Base-by-base conservation (phyloP, 2,329 filamentous ascomycete genomes). In the Dothidotthia symphoricarpi region DNA sequence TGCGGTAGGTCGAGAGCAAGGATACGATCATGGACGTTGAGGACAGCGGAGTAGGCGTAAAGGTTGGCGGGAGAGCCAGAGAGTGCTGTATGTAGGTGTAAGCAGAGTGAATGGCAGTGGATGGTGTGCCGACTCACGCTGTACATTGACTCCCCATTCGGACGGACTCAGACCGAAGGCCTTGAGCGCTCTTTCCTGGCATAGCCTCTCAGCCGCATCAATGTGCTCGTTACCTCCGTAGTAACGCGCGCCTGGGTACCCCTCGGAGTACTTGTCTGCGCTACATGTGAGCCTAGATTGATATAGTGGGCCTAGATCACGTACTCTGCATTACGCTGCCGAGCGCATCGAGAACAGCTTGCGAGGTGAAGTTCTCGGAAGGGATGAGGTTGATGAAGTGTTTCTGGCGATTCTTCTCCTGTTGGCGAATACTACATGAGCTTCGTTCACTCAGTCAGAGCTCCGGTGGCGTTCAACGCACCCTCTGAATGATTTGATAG, bases 151-250 rank as follows among this genome's bases (percentile, higher is more conserved):
- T 68, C 93, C 93, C 93, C 93, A 98, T 76, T 94, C 89, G 55
- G 82, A 80, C 13, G 84, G 67, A 72, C 94, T 86, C 54, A 95
- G 74, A 66, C 88, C 80, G 78, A 97, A 98, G 42, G 90, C 85
- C 73, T 88, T 80, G 49, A 98, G 85, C 53, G 93, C 93, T 73
- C 93, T 86, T 70, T 82, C 79, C 77, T 98, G 93, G 81, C 93
- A 98, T 45, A 93, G 85, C 55, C 86, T 80, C 80, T 98, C 93
- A 63, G 96, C 89, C 72, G 88, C 79, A 71, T 98, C 93, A 57
- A 98, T 98, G 80, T 93, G 88, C 79, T 98, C 86, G 77, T 98
- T 98, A 66, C 93, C 93, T 67, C 93, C 93, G 66, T 98, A 98
- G 81, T 98, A 98, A 72, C 93, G 85, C 61, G 93, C 93, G 68